Evolutionary conservation across 1,284 basidiomycete genomes (phyloP).

Genomic region (Sporisorium graminicola): DNA sequence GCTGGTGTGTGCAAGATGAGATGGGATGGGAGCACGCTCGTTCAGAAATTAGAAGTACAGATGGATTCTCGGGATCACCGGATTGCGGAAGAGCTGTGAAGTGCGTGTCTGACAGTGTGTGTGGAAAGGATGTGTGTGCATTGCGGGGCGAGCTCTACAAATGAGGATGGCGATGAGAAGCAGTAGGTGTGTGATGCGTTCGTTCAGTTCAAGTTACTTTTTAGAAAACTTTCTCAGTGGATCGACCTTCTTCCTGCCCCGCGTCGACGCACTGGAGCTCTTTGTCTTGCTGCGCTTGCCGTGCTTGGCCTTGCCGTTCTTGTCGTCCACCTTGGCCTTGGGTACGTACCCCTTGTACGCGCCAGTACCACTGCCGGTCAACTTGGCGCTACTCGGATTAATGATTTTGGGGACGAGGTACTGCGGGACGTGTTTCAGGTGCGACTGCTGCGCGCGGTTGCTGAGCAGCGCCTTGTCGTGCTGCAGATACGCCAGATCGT

Average conservation of each 20-base stretch:
- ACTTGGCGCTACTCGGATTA: slow-evolving; percentile 44
- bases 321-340: slow-evolving; percentile 28
- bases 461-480: slow-evolving; percentile 95
- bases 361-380: background rate
- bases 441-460: slow-evolving; percentile 79
- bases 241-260: slow-evolving; percentile 50
- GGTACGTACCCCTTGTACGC: slow-evolving; percentile 36
- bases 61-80: background rate
- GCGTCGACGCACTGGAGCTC: slow-evolving; percentile 1
- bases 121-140: background rate
- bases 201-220: no score
- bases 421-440: slow-evolving; percentile 95
- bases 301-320: slow-evolving; percentile 12
- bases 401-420: slow-evolving; percentile 90
- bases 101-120: background rate
- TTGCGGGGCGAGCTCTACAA: background rate
- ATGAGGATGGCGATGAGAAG: background rate
- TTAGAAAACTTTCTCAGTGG: slow-evolving; percentile 57
- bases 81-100: no score
- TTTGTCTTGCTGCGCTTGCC: slow-evolving; percentile 16
- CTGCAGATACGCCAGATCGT: slow-evolving; percentile 89
- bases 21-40: background rate
- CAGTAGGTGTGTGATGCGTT: no score
- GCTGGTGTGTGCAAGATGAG: no score
- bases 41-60: background rate